Conservation (phyloP, 345 rosid genomes). For the Salix viminalis region DNA sequence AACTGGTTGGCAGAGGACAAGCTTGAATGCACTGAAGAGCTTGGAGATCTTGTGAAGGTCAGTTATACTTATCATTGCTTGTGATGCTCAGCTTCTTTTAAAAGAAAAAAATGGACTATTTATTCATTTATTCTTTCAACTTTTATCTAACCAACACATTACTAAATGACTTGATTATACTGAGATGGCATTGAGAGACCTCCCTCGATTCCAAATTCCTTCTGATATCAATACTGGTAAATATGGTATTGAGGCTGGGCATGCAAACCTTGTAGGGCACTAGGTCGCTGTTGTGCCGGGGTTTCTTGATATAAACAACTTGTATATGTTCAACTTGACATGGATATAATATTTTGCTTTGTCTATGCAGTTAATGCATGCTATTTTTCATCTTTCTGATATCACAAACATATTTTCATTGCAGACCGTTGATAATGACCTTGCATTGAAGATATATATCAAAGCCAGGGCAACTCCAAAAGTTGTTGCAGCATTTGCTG, state of each 20-base stretch:
- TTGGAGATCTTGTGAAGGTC: conserved; percentile 98
- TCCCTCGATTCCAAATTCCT: not conserved
- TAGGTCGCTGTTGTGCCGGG: not conserved
- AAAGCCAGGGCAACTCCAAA: conserved; percentile 93
- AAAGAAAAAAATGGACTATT: not conserved
- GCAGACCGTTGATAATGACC: conserved; percentile 96
- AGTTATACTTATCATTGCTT: conserved; percentile 7
- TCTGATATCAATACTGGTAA: not conserved
- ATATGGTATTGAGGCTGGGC: not conserved
- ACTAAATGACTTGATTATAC: not conserved
- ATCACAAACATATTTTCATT: conserved; percentile 4
- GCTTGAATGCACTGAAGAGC: conserved; percentile 94
- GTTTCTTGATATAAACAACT: not conserved
- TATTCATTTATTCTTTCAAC: not conserved
- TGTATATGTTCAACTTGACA: not conserved
- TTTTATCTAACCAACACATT: not conserved
- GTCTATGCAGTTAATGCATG: not conserved
- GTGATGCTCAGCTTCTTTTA: not conserved
- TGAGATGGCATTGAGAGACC: not conserved
- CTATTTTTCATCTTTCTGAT: not conserved
- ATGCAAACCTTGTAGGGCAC: not conserved
- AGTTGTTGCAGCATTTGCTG: conserved; percentile 98
- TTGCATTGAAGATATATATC: conserved; percentile 85
- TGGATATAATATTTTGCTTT: not conserved
- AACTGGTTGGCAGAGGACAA: conserved; percentile 96